Conservation (phyloP, 2,329 filamentous ascomycete species). For the Neonectria faginata region DNA sequence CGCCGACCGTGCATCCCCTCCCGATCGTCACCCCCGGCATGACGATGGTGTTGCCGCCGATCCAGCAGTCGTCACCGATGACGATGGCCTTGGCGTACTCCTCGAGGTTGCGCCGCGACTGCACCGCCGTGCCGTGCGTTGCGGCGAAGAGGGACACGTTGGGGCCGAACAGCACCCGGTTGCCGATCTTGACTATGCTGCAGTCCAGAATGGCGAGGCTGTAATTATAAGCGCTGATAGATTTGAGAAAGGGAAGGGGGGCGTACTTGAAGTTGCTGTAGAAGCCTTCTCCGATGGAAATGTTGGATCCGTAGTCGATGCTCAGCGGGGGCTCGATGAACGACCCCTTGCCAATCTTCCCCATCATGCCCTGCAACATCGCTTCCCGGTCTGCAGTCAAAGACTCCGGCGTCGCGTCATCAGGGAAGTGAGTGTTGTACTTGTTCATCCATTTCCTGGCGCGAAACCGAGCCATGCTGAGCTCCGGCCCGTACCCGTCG, state of each 20-base stretch:
- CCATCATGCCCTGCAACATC: constrained; percentile 63
- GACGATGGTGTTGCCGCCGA: constrained; percentile 61
- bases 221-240: background rate
- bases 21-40: constrained; percentile 65
- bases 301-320: constrained; percentile 75
- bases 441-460: constrained; percentile 67
- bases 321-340: constrained; percentile 71
- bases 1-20: constrained; percentile 62
- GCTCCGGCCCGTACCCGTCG: constrained; percentile 60
- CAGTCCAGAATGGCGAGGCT: constrained; percentile 76
- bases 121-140: constrained; percentile 74
- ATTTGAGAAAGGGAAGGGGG: background rate
- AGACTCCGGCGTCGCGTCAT: constrained; percentile 56
- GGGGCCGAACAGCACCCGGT: constrained; percentile 76
- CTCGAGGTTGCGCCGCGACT: constrained; percentile 56
- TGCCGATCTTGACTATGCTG: constrained; percentile 74
- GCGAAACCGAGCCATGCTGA: constrained; percentile 63
- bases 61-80: constrained; percentile 68
- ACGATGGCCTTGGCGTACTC: constrained; percentile 58
- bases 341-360: constrained; percentile 61
- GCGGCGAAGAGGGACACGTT: constrained; percentile 77
- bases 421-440: constrained; percentile 69
- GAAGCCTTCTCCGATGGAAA: constrained; percentile 68
- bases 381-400: constrained; percentile 55
- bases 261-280: constrained; percentile 64